Conservation (phyloP, 768 basidiomycete species). For the Gymnopilus junonius region DNA sequence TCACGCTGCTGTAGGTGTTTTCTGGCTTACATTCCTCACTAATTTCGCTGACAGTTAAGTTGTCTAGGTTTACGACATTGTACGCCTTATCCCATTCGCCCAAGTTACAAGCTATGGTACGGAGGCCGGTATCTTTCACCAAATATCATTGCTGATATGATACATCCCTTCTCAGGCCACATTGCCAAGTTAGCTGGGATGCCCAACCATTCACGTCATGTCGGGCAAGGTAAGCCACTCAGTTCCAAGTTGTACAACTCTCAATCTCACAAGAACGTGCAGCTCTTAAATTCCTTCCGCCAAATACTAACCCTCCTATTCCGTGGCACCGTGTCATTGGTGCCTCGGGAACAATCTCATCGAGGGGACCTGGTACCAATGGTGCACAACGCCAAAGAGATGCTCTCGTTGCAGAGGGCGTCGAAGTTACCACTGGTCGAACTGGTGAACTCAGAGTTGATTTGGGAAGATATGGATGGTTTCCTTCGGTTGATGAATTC, state of each 20-base stretch:
- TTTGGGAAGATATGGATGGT: slow-evolving; percentile 67
- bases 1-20: slow-evolving; percentile 35
- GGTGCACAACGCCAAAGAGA: slow-evolving; percentile 79
- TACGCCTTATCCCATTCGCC: slow-evolving; percentile 68
- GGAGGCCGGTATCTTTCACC: slow-evolving; percentile 6
- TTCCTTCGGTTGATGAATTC: slow-evolving; percentile 43
- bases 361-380: slow-evolving; percentile 80
- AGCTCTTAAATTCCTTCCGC: slow-evolving; percentile 82
- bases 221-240: slow-evolving; percentile 69
- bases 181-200: slow-evolving; percentile 81
- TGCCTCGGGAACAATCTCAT: slow-evolving; percentile 75
- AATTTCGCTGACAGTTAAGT: not conserved
- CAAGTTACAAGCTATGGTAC: slow-evolving; percentile 80
- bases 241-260: too few species aligned
- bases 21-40: not conserved
- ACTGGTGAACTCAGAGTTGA: slow-evolving; percentile 64
- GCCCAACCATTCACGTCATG: slow-evolving; percentile 79
- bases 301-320: slow-evolving; percentile 62
- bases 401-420: slow-evolving; percentile 79
- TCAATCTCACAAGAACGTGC: not conserved
- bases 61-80: slow-evolving; percentile 71
- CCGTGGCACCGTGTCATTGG: slow-evolving; percentile 85
- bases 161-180: slow-evolving; percentile 52
- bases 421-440: slow-evolving; percentile 67
- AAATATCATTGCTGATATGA: not conserved